phyloP scores from a whole-genome alignment of 768 basidiomycete species.

The Tulasnella sp. region DNA sequence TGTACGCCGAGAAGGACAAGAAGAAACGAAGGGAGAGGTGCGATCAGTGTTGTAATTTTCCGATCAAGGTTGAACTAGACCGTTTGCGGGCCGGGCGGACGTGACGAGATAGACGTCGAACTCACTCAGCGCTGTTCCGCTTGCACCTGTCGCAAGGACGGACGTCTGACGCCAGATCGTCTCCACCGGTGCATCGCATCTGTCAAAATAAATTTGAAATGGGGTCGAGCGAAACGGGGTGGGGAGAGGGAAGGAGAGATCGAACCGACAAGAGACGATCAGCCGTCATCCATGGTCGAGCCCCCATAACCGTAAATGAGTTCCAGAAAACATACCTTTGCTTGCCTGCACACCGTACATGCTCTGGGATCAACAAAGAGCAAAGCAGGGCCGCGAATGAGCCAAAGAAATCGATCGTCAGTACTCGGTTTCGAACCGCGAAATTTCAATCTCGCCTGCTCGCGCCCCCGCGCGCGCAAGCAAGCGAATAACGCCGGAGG shows the following conservation, averaged over 20 bases:
- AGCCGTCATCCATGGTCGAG: too few relatives aligned
- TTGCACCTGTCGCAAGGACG: slow-evolving; percentile 76
- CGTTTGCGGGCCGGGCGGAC: slow-evolving; percentile 15
- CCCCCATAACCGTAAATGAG: too few relatives aligned
- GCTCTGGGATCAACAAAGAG: slow-evolving; percentile 26
- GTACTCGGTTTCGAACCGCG: background rate
- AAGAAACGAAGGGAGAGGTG: background rate
- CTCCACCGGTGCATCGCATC: slow-evolving; percentile 90
- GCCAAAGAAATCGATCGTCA: background rate
- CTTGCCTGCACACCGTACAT: slow-evolving; percentile 74
- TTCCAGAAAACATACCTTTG: slow-evolving; percentile 43
- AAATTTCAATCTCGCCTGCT: background rate
- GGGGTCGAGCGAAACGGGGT: background rate
- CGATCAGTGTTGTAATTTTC: too few relatives aligned
- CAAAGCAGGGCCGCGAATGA: background rate
- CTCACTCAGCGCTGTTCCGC: slow-evolving; percentile 64
- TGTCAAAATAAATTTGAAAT: too few relatives aligned
- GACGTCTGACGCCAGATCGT: slow-evolving; percentile 46
- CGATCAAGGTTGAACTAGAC: too few relatives aligned
- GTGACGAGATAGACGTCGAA: slow-evolving; percentile 17
- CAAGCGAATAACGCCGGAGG: background rate
- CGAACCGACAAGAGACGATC: too few relatives aligned
- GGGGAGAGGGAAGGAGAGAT: too few relatives aligned
- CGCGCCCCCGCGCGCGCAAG: background rate
- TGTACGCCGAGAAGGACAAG: background rate